Conservation (phyloP, 2,329 filamentous ascomycete genomes). For the Proliferodiscus dingleyae region DNA sequence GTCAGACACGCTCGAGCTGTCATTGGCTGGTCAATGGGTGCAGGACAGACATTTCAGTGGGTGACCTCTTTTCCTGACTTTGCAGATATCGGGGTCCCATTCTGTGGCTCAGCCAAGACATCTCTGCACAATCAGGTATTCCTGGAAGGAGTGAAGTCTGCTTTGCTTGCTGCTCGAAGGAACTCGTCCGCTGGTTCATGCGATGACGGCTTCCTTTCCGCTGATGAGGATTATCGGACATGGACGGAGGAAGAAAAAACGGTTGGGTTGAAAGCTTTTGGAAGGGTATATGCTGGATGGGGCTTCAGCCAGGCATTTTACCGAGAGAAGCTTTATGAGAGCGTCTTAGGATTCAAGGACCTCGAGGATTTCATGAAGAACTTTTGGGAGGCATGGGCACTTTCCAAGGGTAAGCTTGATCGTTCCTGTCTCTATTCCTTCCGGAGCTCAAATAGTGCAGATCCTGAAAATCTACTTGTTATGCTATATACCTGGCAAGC, state of each 20-base stretch:
- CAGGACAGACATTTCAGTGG: conserved; percentile 62
- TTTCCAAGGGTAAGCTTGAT: conserved; percentile 50
- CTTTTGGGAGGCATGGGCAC: conserved; percentile 73
- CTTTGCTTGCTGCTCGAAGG: conserved; percentile 53
- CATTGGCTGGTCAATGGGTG: conserved; percentile 68
- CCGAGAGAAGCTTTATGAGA: conserved; percentile 64
- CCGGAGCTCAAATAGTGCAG: conserved; percentile 32
- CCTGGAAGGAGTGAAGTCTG: conserved; percentile 57
- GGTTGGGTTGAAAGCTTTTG: conserved; percentile 64
- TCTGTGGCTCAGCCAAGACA: conserved; percentile 61
- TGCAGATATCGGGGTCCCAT: conserved; percentile 60
- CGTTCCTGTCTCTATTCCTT: neutral
- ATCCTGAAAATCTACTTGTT: conserved; percentile 68
- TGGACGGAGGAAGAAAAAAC: conserved; percentile 51
- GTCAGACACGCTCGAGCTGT: conserved; percentile 58
- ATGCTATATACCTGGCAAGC: conserved; percentile 79
- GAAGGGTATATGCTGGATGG: conserved; percentile 74
- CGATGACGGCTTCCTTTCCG: conserved; percentile 37
- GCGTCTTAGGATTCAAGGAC: conserved; percentile 56
- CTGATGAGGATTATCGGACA: conserved; percentile 35
- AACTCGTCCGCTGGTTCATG: conserved; percentile 47
- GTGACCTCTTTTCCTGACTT: conserved; percentile 46
- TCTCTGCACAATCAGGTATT: conserved; percentile 65
- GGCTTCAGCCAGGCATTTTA: conserved; percentile 79
- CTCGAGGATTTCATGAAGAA: conserved; percentile 69